phyloP scores from a whole-genome alignment of 306 rosid species.

The Ammopiptanthus mongolicus region DNA sequence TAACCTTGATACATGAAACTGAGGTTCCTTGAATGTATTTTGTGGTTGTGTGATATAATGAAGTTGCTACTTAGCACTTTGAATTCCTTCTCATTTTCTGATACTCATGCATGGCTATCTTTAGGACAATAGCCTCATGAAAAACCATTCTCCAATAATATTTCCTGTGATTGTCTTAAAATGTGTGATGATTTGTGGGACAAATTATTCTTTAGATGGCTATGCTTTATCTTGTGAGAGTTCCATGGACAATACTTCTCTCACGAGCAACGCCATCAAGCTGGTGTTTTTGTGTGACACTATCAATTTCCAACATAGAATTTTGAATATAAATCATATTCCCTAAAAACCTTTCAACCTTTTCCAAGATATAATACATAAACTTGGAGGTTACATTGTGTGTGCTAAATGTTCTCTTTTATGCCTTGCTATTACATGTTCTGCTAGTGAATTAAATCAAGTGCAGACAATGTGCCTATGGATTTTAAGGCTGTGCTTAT shows the following conservation, averaged over 20 bases:
- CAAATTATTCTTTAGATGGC: background rate
- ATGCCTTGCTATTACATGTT: background rate
- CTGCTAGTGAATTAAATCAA: background rate
- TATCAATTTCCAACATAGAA: background rate
- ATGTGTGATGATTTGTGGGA: background rate
- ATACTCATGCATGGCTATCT: background rate
- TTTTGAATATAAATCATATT: background rate
- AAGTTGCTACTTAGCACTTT: background rate
- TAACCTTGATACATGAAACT: background rate
- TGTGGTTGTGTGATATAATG: background rate
- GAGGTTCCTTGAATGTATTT: background rate
- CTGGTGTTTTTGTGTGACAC: background rate
- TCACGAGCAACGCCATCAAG: background rate
- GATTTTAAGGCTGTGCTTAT: background rate
- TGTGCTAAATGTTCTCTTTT: background rate
- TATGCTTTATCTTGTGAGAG: background rate
- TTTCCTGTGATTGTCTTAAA: constrained; percentile 20
- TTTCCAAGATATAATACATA: background rate
- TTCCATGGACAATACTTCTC: background rate
- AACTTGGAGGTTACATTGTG: background rate
- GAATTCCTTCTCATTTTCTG: background rate
- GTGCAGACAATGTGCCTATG: background rate
- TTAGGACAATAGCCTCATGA: background rate
- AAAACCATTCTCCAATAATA: background rate
- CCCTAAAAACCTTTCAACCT: background rate